Base-by-base conservation (phyloP, 768 basidiomycete genomes). In the Boletus insuetus region DNA sequence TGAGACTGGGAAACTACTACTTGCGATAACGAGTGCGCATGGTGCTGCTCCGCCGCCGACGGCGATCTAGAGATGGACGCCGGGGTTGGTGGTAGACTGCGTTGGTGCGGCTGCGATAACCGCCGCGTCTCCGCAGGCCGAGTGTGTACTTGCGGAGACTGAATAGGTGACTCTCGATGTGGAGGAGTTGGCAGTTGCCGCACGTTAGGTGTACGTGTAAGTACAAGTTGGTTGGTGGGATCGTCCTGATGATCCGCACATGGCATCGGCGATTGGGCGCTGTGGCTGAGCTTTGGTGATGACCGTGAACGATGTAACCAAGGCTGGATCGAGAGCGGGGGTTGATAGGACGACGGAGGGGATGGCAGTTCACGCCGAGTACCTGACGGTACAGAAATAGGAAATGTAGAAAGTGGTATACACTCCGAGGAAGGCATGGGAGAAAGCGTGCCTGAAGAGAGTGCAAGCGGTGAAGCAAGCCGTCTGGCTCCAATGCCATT, bases 61-160 rank as follows among this genome's bases (percentile, higher is more conserved):
- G 43, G 17, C n/a, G 64, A 61, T 29, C 64, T 59, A 3, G 61
- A 45, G 7, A 63, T 54, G 4, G 51, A 34, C 3, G 46, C 55
- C 19, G 79, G 78, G 14, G 79, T 77, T 0, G 71, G 75, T 24
- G 80, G 79, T 4, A 81, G 59, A 22, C 71, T 73, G 49, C 79
- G 75, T 32, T 73, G 70, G 40, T 49, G 52, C 3, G 60, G 49
- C 17, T 71, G 72, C 10, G 69, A 71, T 13, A 61, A 42, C 19
- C 64, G 64, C 51, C 59, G 67, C 58, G 58, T 62, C 40, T 62
- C 54, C 6, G 44, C 12, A 16, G 49, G 41, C 2, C 53, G 58
- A n/a, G 9, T 29, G 3, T 39, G 70, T 9, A 58, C 47, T 51
- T 60, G 52, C 53, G 61, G 41, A 48, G 58, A 55, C 39, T 53